A percentile compares a stretch with the other conserved stretches of the same genome.
phyloP scores from a whole-genome alignment of 225 moss, liverwort and hornwort genomes.

The Rhytidiadelphus loreus region DNA sequence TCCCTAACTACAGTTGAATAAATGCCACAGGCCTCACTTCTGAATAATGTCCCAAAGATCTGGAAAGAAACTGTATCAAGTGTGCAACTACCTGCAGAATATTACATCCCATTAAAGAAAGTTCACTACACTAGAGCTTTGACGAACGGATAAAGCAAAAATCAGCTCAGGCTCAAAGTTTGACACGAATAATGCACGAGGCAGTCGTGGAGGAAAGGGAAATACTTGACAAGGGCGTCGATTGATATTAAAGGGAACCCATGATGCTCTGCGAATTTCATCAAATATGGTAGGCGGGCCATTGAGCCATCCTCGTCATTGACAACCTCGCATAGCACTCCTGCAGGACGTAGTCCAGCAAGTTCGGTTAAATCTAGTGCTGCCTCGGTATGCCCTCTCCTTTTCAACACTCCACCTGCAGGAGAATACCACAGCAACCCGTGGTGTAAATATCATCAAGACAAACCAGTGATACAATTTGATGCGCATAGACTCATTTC shows the following conservation, averaged over 20 bases:
- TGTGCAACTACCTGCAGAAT: background rate
- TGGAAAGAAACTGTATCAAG: background rate
- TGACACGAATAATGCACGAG: background rate
- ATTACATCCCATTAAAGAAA: background rate
- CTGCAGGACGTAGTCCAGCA: constrained; percentile 71
- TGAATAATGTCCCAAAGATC: background rate
- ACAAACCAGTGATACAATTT: background rate
- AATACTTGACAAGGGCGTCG: constrained; percentile 82
- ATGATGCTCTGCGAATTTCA: constrained; percentile 58
- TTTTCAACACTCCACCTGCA: constrained; percentile 73
- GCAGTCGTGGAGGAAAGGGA: background rate
- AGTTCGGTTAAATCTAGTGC: constrained; percentile 67
- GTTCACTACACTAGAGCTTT: background rate
- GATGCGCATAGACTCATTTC: background rate
- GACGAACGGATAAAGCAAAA: background rate
- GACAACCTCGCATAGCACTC: constrained; percentile 89
- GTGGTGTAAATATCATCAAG: background rate
- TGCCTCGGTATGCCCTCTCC: constrained; percentile 94
- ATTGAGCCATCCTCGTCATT: constrained; percentile 74
- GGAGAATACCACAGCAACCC: background rate
- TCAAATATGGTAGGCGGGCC: constrained; percentile 63
- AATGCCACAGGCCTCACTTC: background rate
- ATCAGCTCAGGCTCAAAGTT: background rate
- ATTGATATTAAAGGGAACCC: constrained; percentile 68
- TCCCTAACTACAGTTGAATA: background rate